Conservation (phyloP, 306 rosid species). For the Malus sieversii region DNA sequence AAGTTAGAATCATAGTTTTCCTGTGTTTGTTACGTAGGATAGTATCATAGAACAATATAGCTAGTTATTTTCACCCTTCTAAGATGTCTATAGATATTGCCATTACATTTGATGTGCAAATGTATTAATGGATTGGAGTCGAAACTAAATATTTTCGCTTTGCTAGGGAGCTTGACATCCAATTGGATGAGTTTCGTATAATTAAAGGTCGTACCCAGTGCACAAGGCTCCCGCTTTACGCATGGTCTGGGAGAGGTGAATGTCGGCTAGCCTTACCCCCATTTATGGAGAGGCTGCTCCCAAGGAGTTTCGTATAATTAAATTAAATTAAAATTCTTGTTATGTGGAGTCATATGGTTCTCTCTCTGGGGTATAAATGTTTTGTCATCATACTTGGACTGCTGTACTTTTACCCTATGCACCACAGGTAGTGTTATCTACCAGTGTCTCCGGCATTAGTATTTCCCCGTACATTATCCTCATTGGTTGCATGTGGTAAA, state of each 20-base stretch:
- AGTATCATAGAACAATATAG: not conserved
- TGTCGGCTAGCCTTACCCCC: too few species aligned
- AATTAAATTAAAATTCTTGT: not conserved
- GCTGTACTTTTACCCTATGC: not conserved
- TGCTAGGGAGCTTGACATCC: not conserved
- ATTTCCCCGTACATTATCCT: not conserved
- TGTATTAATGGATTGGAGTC: not conserved
- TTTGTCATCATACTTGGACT: not conserved
- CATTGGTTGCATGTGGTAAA: not conserved
- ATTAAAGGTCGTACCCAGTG: too few species aligned
- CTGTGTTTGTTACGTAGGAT: not conserved
- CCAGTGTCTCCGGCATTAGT: not conserved
- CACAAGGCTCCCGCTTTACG: too few species aligned
- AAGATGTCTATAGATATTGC: not conserved
- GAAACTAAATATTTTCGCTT: not conserved
- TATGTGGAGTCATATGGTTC: not conserved
- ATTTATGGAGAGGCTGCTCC: too few species aligned
- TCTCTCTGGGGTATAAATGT: not conserved
- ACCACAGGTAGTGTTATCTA: not conserved
- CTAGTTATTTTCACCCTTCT: not conserved
- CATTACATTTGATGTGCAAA: not conserved
- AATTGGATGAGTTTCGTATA: not conserved
- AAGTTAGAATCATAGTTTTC: not conserved
- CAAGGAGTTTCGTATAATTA: not conserved
- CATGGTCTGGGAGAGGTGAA: too few species aligned